phyloP scores from a whole-genome alignment of 805 yeast species.

The Wickerhamiella kazuoi region DNA sequence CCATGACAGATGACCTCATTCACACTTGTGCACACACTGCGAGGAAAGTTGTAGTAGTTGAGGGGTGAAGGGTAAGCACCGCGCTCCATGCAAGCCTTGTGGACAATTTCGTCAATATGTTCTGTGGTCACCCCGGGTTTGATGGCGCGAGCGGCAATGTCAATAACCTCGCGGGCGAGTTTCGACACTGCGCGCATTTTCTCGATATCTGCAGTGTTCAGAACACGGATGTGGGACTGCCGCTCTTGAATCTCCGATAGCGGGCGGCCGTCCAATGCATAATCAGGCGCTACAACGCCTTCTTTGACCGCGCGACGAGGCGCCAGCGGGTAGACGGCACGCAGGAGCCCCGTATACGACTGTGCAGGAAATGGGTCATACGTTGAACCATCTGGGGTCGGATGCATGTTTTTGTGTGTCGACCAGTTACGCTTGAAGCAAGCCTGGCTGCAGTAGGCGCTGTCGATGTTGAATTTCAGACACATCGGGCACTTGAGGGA shows the following conservation, averaged over 20 bases:
- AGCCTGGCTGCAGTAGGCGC: slow-evolving; percentile 61
- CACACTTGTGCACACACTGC: slow-evolving; percentile 79
- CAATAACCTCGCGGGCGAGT: slow-evolving; percentile 75
- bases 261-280: slow-evolving; percentile 68
- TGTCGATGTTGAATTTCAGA: slow-evolving; percentile 45
- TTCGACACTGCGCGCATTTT: slow-evolving; percentile 59
- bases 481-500: slow-evolving; percentile 82
- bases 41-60: slow-evolving; percentile 87
- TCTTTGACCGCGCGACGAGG: slow-evolving; percentile 58
- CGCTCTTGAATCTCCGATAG: slow-evolving; percentile 47
- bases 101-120: slow-evolving; percentile 71
- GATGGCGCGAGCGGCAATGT: slow-evolving; percentile 66
- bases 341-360: slow-evolving; percentile 52
- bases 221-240: slow-evolving; percentile 39
- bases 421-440: slow-evolving; percentile 52
- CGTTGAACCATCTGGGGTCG: slow-evolving; percentile 27
- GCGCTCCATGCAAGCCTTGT: slow-evolving; percentile 73
- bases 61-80: slow-evolving; percentile 88
- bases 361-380: slow-evolving; percentile 80
- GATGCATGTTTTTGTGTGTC: slow-evolving; percentile 57
- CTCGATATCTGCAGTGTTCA: slow-evolving; percentile 50
- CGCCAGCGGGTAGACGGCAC: slow-evolving; percentile 68
- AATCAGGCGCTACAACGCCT: slow-evolving; percentile 60
- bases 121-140: slow-evolving; percentile 88
- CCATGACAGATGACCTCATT: slow-evolving; percentile 97